phyloP scores from a whole-genome alignment of 2,329 filamentous ascomycete species.

The Fusarium phyllophilum region DNA sequence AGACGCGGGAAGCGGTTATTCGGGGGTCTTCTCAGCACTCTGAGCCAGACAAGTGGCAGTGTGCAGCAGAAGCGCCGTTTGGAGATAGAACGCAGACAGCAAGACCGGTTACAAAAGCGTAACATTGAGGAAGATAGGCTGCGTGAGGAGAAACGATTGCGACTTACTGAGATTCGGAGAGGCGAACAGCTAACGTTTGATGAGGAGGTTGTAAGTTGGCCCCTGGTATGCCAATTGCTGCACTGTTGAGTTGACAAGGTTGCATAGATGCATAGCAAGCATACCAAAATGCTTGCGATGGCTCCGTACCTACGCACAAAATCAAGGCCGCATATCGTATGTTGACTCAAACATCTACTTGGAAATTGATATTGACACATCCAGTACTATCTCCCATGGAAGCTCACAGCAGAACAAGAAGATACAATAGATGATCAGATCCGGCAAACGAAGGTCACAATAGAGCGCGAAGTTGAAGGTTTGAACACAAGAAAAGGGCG shows the following conservation, averaged over 20 bases:
- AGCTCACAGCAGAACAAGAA: slow-evolving; percentile 75
- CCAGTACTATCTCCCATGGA: slow-evolving; percentile 91
- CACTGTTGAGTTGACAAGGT: slow-evolving; percentile 27
- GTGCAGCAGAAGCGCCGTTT: slow-evolving; percentile 74
- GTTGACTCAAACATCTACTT: slow-evolving; percentile 46
- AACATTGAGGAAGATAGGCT: slow-evolving; percentile 75
- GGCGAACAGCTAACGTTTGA: slow-evolving; percentile 80
- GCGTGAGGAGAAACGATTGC: slow-evolving; percentile 72
- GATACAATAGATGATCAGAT: slow-evolving; percentile 77
- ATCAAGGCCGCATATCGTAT: slow-evolving; percentile 77
- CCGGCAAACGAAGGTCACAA: slow-evolving; percentile 68
- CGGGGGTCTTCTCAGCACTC: slow-evolving; percentile 79
- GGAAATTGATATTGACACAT: slow-evolving; percentile 7
- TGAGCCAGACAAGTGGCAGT: slow-evolving; percentile 76
- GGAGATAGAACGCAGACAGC: slow-evolving; percentile 85
- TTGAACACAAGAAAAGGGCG: slow-evolving; percentile 64
- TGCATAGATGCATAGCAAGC: slow-evolving; percentile 78
- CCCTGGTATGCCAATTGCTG: neutral
- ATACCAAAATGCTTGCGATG: slow-evolving; percentile 75
- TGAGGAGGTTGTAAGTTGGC: slow-evolving; percentile 73
- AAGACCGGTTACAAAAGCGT: slow-evolving; percentile 78
- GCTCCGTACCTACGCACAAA: slow-evolving; percentile 80
- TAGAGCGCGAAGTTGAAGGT: slow-evolving; percentile 72
- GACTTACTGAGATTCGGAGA: slow-evolving; percentile 68
- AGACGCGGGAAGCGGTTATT: slow-evolving; percentile 88